Percentiles rank a stretch among this genome's conserved stretches.
phyloP scores from a whole-genome alignment of 192 early-diverging fungal species.

The Backusella tuberculispora region DNA sequence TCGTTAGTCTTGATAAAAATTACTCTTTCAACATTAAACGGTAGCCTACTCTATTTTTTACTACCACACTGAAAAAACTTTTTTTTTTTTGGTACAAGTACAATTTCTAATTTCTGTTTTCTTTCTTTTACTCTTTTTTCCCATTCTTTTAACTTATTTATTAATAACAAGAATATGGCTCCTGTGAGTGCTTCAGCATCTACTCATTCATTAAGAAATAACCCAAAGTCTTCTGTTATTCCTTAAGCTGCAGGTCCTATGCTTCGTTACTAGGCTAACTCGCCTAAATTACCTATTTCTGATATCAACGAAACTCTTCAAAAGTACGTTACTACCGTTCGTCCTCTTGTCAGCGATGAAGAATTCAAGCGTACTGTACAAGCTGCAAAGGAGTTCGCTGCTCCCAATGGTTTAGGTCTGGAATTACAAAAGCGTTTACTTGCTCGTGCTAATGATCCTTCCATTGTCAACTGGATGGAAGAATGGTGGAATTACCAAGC shows the following conservation, averaged over 20 bases:
- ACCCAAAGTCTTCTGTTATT: slow-evolving; percentile 26
- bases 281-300: slow-evolving; percentile 92
- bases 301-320: slow-evolving; percentile 77
- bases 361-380: too few relatives aligned
- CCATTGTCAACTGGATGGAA: too few relatives aligned
- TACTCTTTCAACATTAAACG: too few relatives aligned
- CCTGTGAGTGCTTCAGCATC: slow-evolving; percentile 5
- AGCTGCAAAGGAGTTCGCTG: slow-evolving; percentile 79
- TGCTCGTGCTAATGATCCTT: slow-evolving; percentile 72
- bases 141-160: background rate
- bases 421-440: slow-evolving; percentile 85
- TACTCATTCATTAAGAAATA: too few relatives aligned
- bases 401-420: slow-evolving; percentile 77
- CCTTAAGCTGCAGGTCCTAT: slow-evolving; percentile 60
- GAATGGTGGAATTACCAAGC: too few relatives aligned
- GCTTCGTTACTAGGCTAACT: slow-evolving; percentile 70
- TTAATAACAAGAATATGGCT: slow-evolving; percentile 6
- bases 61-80: too few relatives aligned
- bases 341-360: slow-evolving; percentile 69
- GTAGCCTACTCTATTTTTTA: too few relatives aligned
- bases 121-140: background rate
- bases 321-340: slow-evolving; percentile 81
- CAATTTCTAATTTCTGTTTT: slow-evolving; percentile 7
- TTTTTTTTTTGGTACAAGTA: too few relatives aligned
- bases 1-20: too few relatives aligned